Base-by-base conservation (phyloP, 1,284 basidiomycete genomes). In the Peniophora sp. region DNA sequence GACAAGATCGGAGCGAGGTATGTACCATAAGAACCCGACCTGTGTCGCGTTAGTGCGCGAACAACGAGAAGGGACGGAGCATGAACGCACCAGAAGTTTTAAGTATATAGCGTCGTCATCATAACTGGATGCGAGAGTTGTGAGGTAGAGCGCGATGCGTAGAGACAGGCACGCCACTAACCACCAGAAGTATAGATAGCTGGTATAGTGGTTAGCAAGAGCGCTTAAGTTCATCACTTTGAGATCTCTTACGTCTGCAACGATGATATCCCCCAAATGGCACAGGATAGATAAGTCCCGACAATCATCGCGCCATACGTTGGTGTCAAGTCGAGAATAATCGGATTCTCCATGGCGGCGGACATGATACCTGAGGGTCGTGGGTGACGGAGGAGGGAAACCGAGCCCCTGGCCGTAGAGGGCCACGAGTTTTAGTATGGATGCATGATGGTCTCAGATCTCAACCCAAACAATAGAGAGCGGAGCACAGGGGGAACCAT, bases 111-210 rank as follows among this genome's bases (percentile, higher is more conserved):
- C n/a, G 22, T 45, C 44, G 20, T 45, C 20, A 9, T 45, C 44
- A 22, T 45, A 45, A 8, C 44, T 45, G 10, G 10, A 44, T 11
- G 10, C 12, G 19, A 44, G 10, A 36, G 10, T 19, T 19, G 10
- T 44, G 41, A 44, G 41, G 14, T 10, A 10, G 19, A 10, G 10
- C 14, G 19, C 17, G 14, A 12, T 44, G 14, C 12, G 10, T 10
- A 16, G 41, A 19, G 19, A 19, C 34, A 36, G 10, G 19, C 41
- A 12, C n/a, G 14, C 10, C 20, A 25, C 44, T n/a, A 10, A 45
- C 44, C 44, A 20, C 44, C 44, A 45, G 22, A 20, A 45, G 44
- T 45, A 45, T 20, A 45, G 17, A 23, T 45, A 45, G 10, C 44
- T 45, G n/a, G 23, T n/a, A 41, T 16, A n/a, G n/a, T 6, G 19